Evolutionary conservation across 495 filamentous ascomycete species (phyloP).

Genomic region (Aspergillus cavernicola): DNA sequence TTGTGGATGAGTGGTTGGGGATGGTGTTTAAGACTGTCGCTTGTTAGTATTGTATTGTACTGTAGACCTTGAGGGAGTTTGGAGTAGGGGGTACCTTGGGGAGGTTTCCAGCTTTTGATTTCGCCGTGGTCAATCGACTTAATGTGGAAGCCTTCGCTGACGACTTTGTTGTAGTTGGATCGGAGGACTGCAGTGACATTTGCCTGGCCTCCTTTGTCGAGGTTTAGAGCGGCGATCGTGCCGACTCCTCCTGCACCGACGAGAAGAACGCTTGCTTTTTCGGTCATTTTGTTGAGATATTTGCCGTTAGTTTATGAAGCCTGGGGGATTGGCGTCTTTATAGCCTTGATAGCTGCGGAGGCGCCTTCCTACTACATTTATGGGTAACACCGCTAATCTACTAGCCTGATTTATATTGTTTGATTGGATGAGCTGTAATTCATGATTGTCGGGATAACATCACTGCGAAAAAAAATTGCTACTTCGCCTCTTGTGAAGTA

Average conservation of each 20-base stretch:
- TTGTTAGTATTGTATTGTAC: too few species aligned
- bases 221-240: constrained; percentile 44
- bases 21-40: background rate
- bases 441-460: background rate
- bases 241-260: constrained; percentile 53
- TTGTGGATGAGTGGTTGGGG: background rate
- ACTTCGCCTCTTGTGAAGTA: constrained; percentile 12
- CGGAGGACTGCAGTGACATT: constrained; percentile 49
- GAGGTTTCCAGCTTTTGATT: constrained; percentile 20
- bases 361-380: constrained; percentile 10
- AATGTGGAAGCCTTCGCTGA: constrained; percentile 47
- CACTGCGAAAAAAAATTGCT: background rate
- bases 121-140: constrained; percentile 38
- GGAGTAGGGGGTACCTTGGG: constrained; percentile 13
- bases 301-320: background rate
- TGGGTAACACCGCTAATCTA: background rate
- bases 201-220: constrained; percentile 36
- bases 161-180: constrained; percentile 51
- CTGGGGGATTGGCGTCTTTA: background rate
- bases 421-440: background rate
- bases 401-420: background rate
- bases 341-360: background rate
- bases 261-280: background rate
- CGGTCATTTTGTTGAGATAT: background rate
- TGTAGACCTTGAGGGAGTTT: background rate